Conservation (phyloP, 352 stramenopile species). For the Phytophthora agathidicida region DNA sequence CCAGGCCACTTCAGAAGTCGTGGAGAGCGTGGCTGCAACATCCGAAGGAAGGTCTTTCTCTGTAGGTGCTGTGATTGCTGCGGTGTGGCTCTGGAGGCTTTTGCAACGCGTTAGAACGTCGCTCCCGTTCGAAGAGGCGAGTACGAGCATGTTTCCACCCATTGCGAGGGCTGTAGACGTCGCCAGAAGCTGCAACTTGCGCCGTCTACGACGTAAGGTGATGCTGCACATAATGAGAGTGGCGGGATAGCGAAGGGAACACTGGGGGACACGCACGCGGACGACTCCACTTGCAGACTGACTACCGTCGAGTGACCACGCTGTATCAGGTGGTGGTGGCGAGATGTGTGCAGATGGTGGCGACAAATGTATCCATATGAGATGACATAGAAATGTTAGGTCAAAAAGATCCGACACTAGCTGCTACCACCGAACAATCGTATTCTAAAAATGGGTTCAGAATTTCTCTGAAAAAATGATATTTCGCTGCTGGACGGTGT, state of each 20-base stretch:
- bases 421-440: too few species aligned
- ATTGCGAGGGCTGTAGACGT: slow-evolving; percentile 26
- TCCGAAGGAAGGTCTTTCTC: slow-evolving; percentile 19
- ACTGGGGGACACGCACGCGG: neutral
- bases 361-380: too few species aligned
- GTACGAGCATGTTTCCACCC: neutral
- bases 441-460: too few species aligned
- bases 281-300: too few species aligned
- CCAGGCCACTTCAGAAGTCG: slow-evolving; percentile 30
- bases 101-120: slow-evolving; percentile 36
- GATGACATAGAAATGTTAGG: too few species aligned
- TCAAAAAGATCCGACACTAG: too few species aligned
- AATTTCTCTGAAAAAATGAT: too few species aligned
- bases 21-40: slow-evolving; percentile 26
- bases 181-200: slow-evolving; percentile 25
- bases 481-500: too few species aligned
- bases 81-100: slow-evolving; percentile 21
- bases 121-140: neutral
- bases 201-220: neutral
- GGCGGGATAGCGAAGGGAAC: too few species aligned
- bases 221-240: slow-evolving; percentile 11
- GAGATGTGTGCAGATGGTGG: too few species aligned
- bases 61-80: slow-evolving; percentile 2
- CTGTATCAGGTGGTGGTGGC: too few species aligned
- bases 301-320: too few species aligned